These are phyloP conservation scores for Clavispora phyllophila DNA, from an alignment of 805 yeast genomes.

Conservation along the genomic window DNA sequence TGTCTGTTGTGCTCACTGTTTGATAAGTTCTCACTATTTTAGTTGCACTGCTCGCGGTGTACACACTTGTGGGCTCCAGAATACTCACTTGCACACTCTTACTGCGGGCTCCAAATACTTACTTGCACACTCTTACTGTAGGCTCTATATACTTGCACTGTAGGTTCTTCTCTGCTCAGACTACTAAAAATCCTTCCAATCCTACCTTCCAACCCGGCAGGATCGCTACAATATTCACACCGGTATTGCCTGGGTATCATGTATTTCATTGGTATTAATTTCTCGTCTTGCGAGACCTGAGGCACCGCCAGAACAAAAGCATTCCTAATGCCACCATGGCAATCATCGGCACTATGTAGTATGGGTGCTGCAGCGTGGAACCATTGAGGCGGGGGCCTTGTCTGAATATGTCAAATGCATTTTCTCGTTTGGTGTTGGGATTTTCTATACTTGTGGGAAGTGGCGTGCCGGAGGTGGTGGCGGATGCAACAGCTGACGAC, in stretches of 20 bases:
- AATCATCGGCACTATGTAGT: background rate
- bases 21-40: too few relatives aligned
- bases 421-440: background rate
- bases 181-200: too few relatives aligned
- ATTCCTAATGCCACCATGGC: background rate
- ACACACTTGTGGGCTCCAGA: too few relatives aligned
- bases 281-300: background rate
- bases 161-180: too few relatives aligned
- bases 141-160: too few relatives aligned
- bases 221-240: too few relatives aligned
- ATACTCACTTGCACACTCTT: too few relatives aligned
- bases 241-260: background rate
- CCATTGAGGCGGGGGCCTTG: background rate
- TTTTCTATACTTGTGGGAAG: slow-evolving; percentile 2
- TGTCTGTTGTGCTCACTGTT: too few relatives aligned
- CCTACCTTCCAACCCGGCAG: too few relatives aligned
- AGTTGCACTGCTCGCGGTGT: too few relatives aligned
- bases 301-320: background rate
- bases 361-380: background rate
- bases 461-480: slow-evolving; percentile 1
- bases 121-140: too few relatives aligned
- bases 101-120: too few relatives aligned
- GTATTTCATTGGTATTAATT: background rate
- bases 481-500: slow-evolving; percentile 1
- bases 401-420: background rate